Conservation (phyloP, 192 early-diverging fungal genomes). For the Anaeromyces robustus region DNA sequence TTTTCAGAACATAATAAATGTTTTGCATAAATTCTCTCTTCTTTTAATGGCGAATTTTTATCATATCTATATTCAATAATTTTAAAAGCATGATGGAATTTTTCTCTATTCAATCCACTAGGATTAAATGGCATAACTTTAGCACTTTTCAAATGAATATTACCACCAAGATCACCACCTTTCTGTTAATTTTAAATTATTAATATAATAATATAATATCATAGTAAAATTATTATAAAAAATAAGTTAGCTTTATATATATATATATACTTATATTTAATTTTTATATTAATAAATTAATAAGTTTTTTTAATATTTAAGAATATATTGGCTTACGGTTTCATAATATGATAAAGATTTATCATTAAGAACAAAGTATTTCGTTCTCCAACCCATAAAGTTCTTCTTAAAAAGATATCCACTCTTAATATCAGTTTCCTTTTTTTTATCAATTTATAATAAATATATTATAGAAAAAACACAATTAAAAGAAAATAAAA, state of each 20-base stretch:
- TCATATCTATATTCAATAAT: not conserved
- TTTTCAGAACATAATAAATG: slow-evolving; percentile 79
- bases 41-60: slow-evolving; percentile 7
- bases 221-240: too few species aligned
- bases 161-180: not conserved
- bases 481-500: too few species aligned
- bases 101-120: not conserved
- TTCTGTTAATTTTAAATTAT: not conserved
- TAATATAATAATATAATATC: too few species aligned
- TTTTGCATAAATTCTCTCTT: slow-evolving; percentile 36
- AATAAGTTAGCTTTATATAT: too few species aligned
- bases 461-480: too few species aligned
- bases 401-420: not conserved
- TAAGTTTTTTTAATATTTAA: not conserved
- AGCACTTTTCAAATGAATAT: not conserved
- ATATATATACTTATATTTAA: too few species aligned
- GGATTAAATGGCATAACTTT: not conserved
- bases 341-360: not conserved
- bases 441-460: too few species aligned
- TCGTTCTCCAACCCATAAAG: not conserved
- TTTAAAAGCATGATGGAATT: not conserved
- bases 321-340: not conserved
- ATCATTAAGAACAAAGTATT: not conserved
- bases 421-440: not conserved
- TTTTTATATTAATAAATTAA: too few species aligned